These are phyloP conservation scores for Venturia oleaginea DNA, from an alignment of 2,329 filamentous ascomycete genomes.

Conservation along the genomic window DNA sequence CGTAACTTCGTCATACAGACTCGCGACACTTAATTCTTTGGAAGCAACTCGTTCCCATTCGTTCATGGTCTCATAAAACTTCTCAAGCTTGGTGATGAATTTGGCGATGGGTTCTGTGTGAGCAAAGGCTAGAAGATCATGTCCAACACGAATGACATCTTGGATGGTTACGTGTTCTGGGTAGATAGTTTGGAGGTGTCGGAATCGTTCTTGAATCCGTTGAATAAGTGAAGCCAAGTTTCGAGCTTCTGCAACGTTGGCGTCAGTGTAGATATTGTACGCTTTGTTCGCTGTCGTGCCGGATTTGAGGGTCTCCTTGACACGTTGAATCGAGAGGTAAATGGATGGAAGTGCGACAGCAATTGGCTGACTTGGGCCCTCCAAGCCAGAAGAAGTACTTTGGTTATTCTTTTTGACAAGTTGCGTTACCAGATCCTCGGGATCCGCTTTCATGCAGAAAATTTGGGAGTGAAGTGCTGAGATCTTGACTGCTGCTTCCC, in stretches of 20 bases:
- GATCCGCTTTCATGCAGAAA: constrained; percentile 1
- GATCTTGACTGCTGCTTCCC: constrained; percentile 19
- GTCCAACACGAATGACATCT: constrained; percentile 68
- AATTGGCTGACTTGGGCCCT: background rate
- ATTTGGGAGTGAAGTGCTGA: constrained; percentile 12
- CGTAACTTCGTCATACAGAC: constrained; percentile 69
- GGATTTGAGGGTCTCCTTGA: constrained; percentile 39
- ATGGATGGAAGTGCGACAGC: constrained; percentile 54
- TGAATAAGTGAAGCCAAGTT: constrained; percentile 62
- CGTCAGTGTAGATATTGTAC: constrained; percentile 86
- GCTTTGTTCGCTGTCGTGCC: constrained; percentile 30
- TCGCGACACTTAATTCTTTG: constrained; percentile 59
- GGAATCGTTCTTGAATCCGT: constrained; percentile 63
- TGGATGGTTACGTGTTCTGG: constrained; percentile 69
- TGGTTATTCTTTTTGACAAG: background rate
- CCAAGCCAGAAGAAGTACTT: background rate
- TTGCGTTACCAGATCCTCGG: background rate
- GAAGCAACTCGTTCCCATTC: constrained; percentile 96
- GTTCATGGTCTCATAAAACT: constrained; percentile 73
- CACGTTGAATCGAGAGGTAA: constrained; percentile 56
- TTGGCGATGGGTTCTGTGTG: constrained; percentile 79
- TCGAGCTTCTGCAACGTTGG: constrained; percentile 67
- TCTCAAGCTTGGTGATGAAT: constrained; percentile 77
- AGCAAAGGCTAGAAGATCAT: constrained; percentile 63
- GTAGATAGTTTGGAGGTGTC: constrained; percentile 54